Percentiles rank a stretch among this genome's conserved stretches.
phyloP scores from a whole-genome alignment of 225 moss, liverwort and hornwort species.

The Rhytidiadelphus loreus region DNA sequence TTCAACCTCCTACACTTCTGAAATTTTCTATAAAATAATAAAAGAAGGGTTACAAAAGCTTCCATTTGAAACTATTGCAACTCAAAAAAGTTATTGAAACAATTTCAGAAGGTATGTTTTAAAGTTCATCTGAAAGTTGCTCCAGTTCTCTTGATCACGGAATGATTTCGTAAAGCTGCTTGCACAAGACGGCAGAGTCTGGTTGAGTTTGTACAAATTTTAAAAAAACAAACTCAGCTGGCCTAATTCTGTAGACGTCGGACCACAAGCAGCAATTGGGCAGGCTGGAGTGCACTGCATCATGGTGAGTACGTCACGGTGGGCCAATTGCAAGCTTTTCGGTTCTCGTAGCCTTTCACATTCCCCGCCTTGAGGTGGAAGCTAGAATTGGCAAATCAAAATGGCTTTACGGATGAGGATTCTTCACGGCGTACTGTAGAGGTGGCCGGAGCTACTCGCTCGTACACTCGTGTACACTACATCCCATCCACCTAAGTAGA shows the following conservation, averaged over 20 bases:
- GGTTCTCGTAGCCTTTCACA: not conserved
- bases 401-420: not conserved
- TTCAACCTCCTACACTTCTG: too few relatives aligned
- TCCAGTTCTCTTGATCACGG: not conserved
- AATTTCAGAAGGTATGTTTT: too few relatives aligned
- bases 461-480: not conserved
- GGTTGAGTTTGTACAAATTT: not conserved
- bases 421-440: not conserved
- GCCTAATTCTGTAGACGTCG: not conserved
- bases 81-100: not conserved
- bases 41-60: too few relatives aligned
- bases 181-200: not conserved
- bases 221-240: not conserved
- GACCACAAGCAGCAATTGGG: slow-evolving; percentile 4
- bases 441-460: not conserved
- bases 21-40: not conserved
- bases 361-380: not conserved
- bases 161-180: not conserved
- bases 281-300: not conserved
- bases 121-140: too few relatives aligned
- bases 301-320: not conserved
- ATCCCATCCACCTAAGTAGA: not conserved
- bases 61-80: not conserved
- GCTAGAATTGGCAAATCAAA: not conserved
- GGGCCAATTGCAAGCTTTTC: not conserved